phyloP scores from a whole-genome alignment of 495 filamentous ascomycete genomes.

The Parathielavia appendiculata region DNA sequence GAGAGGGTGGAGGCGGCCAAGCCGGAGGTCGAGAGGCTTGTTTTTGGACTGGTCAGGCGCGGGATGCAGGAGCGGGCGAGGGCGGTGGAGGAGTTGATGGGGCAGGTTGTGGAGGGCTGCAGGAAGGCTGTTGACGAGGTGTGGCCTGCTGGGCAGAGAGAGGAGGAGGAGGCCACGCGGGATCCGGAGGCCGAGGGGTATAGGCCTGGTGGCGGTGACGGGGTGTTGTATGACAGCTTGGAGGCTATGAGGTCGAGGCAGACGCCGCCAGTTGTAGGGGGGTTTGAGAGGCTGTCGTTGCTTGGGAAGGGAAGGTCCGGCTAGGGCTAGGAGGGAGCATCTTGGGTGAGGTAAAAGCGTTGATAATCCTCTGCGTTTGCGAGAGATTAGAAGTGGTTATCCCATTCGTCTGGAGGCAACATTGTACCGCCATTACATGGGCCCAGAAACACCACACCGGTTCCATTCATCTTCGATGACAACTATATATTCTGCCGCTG shows the following conservation, averaged over 20 bases:
- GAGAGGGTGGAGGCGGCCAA: conserved; percentile 71
- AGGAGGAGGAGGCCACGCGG: conserved; percentile 2
- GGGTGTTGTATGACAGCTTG: conserved; percentile 47
- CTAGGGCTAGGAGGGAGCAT: conserved; percentile 14
- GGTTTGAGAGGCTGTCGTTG: conserved; percentile 49
- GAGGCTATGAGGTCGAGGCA: conserved; percentile 42
- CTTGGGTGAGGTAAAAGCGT: background rate
- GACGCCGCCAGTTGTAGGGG: conserved; percentile 42
- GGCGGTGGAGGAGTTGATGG: conserved; percentile 66
- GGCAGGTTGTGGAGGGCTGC: conserved; percentile 67
- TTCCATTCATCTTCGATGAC: too few relatives aligned
- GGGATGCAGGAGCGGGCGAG: conserved; percentile 82
- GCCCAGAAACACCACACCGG: too few relatives aligned
- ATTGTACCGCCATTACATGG: too few relatives aligned
- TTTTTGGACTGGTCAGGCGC: conserved; percentile 68
- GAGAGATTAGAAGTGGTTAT: background rate
- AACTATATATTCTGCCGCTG: too few relatives aligned
- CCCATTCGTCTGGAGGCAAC: background rate
- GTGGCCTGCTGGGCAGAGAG: conserved; percentile 43
- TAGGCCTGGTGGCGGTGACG: conserved; percentile 45
- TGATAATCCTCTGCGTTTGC: too few relatives aligned
- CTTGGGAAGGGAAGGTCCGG: conserved; percentile 26
- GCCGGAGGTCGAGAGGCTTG: conserved; percentile 63
- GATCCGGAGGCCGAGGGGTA: conserved; percentile 35
- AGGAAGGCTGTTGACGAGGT: conserved; percentile 59